Base-by-base conservation (phyloP, 2,329 filamentous ascomycete genomes). In the Amauroascus niger region DNA sequence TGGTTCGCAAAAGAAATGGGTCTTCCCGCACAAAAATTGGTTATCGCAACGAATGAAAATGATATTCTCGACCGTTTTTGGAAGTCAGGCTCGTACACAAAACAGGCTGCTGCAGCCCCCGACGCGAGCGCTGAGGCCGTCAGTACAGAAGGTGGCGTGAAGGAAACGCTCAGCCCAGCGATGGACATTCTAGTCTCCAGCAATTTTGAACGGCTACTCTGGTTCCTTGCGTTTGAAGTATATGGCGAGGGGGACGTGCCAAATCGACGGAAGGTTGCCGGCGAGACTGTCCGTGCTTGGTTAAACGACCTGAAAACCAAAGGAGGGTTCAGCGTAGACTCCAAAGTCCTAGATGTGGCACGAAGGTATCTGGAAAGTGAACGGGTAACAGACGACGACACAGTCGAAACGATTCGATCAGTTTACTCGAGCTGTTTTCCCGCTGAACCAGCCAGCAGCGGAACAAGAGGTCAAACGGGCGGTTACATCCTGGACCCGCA, bases 101-200 rank as follows among this genome's bases (percentile, higher is more conserved):
- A 96, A 79, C 79, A 89, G 63, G 75, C 82, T 7, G 55, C 14
- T 7, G 33, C 33, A 61, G 60, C 16, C 54, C 69, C 2, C 5
- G 41, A 46, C 11, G 43, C 40, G 13, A 37, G 44, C 20, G 43
- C 35, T 32, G 74, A 73, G 51, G 79, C 83, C 16, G 79, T 82
- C 62, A 79, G 79, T 6, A 82, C 88, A 56, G 71, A 74, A 43
- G 80, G 82, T 43, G 88, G 87, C 35, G 88, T 91, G 58, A 90
- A 88, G 73, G 90, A 95, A 73, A 98, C 93, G 0, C 79, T 94
- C 49, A 89, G 86, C 62, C 93, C 93, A 0, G 93, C 93, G 44
- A 97, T 98, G 93, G 93, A 98, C 69, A 97, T 97, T 60, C 77
- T 97, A 2, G 90, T 97, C 11, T 91, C 86, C 22, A 93, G 86